These are phyloP conservation scores for Pseudogymnoascus sp. DNA, from an alignment of 2,329 filamentous ascomycete species.

Conservation along the genomic window DNA sequence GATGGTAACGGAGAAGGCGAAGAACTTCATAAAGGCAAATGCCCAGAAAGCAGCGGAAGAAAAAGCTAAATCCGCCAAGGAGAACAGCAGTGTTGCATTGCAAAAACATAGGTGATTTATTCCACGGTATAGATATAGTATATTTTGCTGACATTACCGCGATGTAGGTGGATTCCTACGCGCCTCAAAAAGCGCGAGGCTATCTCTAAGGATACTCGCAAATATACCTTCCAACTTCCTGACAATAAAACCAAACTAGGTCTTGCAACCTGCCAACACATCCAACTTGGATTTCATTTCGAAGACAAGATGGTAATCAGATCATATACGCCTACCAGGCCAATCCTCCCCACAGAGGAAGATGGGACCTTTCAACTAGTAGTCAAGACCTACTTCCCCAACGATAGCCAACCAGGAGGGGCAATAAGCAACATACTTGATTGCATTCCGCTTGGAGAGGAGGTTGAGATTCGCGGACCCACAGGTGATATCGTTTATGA, in stretches of 20 bases:
- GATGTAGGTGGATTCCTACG: constrained; percentile 35
- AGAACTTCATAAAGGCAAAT: constrained; percentile 37
- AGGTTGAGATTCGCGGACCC: constrained; percentile 43
- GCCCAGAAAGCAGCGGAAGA: constrained; percentile 34
- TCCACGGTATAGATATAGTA: not conserved
- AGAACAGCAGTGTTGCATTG: constrained; percentile 28
- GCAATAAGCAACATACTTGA: constrained; percentile 46
- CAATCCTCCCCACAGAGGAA: constrained; percentile 32
- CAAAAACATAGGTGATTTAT: constrained; percentile 29
- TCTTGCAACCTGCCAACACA: constrained; percentile 42
- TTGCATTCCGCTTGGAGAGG: constrained; percentile 38
- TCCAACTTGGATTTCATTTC: constrained; percentile 45
- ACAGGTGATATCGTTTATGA: constrained; percentile 42
- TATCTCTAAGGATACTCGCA: constrained; percentile 36
- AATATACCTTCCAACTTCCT: constrained; percentile 40
- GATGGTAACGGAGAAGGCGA: constrained; percentile 39
- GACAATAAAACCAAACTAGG: constrained; percentile 33
- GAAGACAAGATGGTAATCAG: constrained; percentile 42
- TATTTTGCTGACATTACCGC: not conserved
- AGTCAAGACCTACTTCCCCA: constrained; percentile 45
- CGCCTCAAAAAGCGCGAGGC: constrained; percentile 31
- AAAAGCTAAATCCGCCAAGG: constrained; percentile 23
- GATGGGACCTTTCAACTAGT: constrained; percentile 40
- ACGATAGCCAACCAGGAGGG: constrained; percentile 39
- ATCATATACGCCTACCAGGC: constrained; percentile 42